Percentiles rank a stretch among this genome's conserved stretches.
phyloP scores from a whole-genome alignment of 179 eudicot genomes.

The Beta lomatogona region DNA sequence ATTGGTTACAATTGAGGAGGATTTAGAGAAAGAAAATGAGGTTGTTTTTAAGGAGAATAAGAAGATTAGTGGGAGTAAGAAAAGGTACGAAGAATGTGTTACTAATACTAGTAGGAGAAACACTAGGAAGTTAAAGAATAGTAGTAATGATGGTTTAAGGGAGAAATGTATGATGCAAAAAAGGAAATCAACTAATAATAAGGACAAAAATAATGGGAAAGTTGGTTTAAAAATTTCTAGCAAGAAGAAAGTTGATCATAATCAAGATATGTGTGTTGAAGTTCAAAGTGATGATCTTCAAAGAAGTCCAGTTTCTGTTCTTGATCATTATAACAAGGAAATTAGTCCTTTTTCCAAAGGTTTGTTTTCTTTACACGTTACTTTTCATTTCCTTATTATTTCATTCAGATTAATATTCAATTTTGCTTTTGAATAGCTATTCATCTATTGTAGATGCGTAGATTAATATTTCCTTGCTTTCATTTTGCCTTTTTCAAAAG shows the following conservation, averaged over 20 bases:
- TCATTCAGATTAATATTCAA: too few relatives aligned
- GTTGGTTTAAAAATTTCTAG: constrained; percentile 11
- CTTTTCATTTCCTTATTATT: too few relatives aligned
- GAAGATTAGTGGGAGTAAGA: neutral
- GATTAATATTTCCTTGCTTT: too few relatives aligned
- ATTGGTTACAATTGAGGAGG: constrained; percentile 13
- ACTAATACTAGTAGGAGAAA: neutral
- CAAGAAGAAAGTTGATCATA: constrained; percentile 23
- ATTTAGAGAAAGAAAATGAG: neutral
- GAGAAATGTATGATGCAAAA: constrained; percentile 21
- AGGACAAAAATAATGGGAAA: constrained; percentile 12
- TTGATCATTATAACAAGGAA: constrained; percentile 25
- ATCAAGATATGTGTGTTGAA: constrained; percentile 15
- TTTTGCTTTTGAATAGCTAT: too few relatives aligned
- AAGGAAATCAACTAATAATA: constrained; percentile 10
- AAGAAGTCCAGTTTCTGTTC: constrained; percentile 37
- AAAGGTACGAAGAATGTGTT: constrained; percentile 23
- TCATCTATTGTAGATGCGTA: too few relatives aligned
- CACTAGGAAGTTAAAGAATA: neutral
- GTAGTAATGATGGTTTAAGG: constrained; percentile 1
- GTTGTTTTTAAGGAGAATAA: neutral
- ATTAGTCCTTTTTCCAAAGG: constrained; percentile 31
- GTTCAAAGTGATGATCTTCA: constrained; percentile 25
- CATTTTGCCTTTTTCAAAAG: too few relatives aligned
- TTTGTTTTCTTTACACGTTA: neutral